phyloP scores from a whole-genome alignment of 2,329 filamentous ascomycete species.

The Fusarium austroafricanum region DNA sequence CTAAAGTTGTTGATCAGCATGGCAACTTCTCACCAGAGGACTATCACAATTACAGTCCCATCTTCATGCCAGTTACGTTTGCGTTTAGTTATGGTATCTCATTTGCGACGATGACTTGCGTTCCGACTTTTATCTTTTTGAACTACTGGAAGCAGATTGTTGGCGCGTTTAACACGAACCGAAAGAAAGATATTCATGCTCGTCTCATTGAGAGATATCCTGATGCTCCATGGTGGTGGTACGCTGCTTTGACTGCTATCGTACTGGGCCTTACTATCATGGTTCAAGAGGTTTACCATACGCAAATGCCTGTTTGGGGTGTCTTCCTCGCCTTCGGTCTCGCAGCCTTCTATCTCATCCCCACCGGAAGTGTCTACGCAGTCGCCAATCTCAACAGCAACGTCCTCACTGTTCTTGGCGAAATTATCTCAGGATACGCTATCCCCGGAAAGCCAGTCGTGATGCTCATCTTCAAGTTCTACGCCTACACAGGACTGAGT shows the following conservation, averaged over 20 bases:
- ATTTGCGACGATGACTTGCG: conserved; percentile 4
- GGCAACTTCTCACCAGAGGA: not conserved
- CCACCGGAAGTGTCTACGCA: not conserved
- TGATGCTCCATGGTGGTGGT: conserved; percentile 1
- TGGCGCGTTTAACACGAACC: not conserved
- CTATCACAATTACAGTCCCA: not conserved
- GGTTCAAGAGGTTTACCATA: not conserved
- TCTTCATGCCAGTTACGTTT: not conserved
- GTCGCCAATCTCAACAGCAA: conserved; percentile 6
- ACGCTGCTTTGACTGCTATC: not conserved
- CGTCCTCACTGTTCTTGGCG: not conserved
- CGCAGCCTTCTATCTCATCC: not conserved
- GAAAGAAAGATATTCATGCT: conserved; percentile 1
- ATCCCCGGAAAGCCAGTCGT: conserved; percentile 2
- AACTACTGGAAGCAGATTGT: conserved; percentile 11
- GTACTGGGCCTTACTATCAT: conserved; percentile 4
- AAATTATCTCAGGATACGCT: not conserved
- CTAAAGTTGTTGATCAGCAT: not conserved
- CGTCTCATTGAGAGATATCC: not conserved
- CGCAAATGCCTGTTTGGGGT: conserved; percentile 7
- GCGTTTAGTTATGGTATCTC: not conserved
- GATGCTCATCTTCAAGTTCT: conserved; percentile 10
- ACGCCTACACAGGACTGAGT: not conserved
- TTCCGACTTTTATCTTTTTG: not conserved
- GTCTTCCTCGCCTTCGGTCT: not conserved